These are phyloP conservation scores for Taxillus chinensis DNA, from an alignment of 164 flowering plant species.

Conservation along the genomic window DNA sequence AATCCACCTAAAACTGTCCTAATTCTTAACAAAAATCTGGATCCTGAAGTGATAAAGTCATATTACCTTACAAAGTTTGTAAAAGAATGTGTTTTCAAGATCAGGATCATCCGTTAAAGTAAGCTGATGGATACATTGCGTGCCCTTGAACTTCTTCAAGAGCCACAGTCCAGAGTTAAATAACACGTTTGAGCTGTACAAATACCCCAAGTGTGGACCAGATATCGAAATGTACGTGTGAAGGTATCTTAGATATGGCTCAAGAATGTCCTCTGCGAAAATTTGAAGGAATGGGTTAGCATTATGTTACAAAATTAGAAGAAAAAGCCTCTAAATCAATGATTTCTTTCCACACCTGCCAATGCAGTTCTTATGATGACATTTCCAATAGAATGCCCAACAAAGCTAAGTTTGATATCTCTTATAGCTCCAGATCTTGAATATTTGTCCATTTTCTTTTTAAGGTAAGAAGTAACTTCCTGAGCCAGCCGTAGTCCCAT, in stretches of 20 bases:
- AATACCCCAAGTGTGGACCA: conserved; percentile 97
- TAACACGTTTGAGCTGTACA: conserved; percentile 86
- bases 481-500: conserved; percentile 89
- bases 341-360: conserved; percentile 38
- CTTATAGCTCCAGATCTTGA: conserved; percentile 57
- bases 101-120: conserved; percentile 92
- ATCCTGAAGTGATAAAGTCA: too few species aligned
- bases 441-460: conserved; percentile 75
- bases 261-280: conserved; percentile 84
- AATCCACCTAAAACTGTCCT: not conserved
- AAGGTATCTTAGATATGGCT: conserved; percentile 67
- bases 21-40: not conserved
- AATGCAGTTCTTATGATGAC: conserved; percentile 80
- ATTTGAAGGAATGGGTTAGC: conserved; percentile 11
- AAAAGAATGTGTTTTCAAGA: conserved; percentile 80
- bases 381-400: conserved; percentile 98
- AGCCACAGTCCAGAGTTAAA: conserved; percentile 98
- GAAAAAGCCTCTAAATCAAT: conserved; percentile 1
- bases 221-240: conserved; percentile 83
- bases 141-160: conserved; percentile 80
- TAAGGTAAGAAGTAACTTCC: conserved; percentile 75
- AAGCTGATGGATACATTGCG: conserved; percentile 91
- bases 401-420: conserved; percentile 84
- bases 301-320: conserved; percentile 1
- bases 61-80: conserved; percentile 79